Conservation (phyloP, 106 monocot species). For the Triglochin maritima region DNA sequence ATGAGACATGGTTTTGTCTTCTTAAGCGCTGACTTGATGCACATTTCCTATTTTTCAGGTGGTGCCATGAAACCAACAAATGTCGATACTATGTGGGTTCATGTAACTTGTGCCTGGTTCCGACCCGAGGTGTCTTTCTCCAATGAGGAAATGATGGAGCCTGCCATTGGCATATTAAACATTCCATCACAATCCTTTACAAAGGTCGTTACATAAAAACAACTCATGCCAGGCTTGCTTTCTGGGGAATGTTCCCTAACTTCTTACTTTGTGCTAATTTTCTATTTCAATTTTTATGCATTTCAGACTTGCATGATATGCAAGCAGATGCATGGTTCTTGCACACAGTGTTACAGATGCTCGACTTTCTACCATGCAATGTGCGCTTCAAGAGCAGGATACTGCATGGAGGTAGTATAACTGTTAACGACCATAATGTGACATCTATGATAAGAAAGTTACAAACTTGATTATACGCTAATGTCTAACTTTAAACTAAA, state of each 20-base stretch:
- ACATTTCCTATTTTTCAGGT: conserved; percentile 24
- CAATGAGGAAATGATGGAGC: conserved; percentile 82
- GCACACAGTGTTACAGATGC: conserved; percentile 80
- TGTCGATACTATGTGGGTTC: conserved; percentile 71
- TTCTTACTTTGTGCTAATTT: too few species aligned
- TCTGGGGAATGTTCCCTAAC: background rate
- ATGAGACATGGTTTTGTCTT: background rate
- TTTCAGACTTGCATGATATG: conserved; percentile 80
- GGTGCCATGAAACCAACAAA: conserved; percentile 93
- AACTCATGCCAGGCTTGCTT: conserved; percentile 1
- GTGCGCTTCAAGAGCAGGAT: conserved; percentile 97
- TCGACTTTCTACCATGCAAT: conserved; percentile 84
- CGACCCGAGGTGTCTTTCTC: conserved; percentile 80
- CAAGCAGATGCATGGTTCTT: conserved; percentile 90
- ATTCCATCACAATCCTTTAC: conserved; percentile 61
- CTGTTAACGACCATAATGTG: background rate
- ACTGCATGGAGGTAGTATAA: conserved; percentile 81
- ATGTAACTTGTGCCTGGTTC: conserved; percentile 99
- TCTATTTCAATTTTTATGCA: background rate
- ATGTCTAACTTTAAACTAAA: too few species aligned
- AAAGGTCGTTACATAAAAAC: conserved; percentile 38
- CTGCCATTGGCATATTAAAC: conserved; percentile 76
- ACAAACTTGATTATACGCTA: background rate
- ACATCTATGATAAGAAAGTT: background rate
- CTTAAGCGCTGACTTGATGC: background rate